Evolutionary conservation across 1,139 yeast species (phyloP).

Genomic region (Taphrina wiesneri): DNA sequence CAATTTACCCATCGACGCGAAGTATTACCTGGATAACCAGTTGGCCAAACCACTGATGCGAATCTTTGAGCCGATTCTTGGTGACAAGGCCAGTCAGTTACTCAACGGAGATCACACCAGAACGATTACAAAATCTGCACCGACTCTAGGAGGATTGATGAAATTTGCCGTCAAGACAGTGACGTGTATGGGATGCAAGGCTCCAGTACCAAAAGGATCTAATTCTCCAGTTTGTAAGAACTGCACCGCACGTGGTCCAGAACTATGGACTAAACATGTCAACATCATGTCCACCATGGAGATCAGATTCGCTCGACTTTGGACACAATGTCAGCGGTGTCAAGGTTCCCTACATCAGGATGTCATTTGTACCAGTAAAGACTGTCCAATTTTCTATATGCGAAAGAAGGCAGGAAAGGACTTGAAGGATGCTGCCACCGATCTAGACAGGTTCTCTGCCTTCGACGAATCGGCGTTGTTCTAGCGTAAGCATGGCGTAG

Average conservation of each 20-base stretch:
- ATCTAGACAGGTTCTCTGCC: conserved; percentile 29
- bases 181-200: conserved; percentile 81
- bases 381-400: conserved; percentile 98
- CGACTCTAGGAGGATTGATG: conserved; percentile 77
- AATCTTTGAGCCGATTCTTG: conserved; percentile 92
- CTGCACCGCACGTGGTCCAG: conserved; percentile 74
- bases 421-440: conserved; percentile 21
- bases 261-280: conserved; percentile 73
- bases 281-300: conserved; percentile 79
- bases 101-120: conserved; percentile 77
- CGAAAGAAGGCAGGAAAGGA: conserved; percentile 63
- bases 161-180: conserved; percentile 87
- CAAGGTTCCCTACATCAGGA: conserved; percentile 96
- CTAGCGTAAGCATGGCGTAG: conserved; percentile 2
- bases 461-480: conserved; percentile 12
- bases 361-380: conserved; percentile 90
- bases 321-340: conserved; percentile 99
- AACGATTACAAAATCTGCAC: conserved; percentile 67
- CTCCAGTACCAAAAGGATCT: conserved; percentile 65
- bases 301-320: conserved; percentile 76
- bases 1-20: conserved; percentile 90
- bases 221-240: conserved; percentile 81
- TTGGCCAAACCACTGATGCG: conserved; percentile 87
- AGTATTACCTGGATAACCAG: conserved; percentile 90
- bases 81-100: conserved; percentile 81